Conservation (phyloP, 768 basidiomycete species). For the Mrakia gelida region DNA sequence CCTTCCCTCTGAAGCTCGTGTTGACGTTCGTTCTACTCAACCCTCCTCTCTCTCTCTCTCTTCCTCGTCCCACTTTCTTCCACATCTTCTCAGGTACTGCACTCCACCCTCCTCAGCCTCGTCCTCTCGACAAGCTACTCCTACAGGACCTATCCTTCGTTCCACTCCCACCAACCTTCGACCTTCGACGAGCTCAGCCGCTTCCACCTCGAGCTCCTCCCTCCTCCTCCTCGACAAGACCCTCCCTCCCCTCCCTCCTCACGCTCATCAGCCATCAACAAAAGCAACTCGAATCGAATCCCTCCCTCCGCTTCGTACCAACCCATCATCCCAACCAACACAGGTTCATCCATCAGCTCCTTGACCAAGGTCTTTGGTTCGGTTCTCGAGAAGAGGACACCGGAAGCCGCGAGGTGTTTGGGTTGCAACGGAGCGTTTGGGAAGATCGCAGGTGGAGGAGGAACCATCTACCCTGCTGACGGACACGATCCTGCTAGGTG, state of each 20-base stretch:
- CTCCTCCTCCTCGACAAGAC: background rate
- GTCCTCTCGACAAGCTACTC: conserved; percentile 2
- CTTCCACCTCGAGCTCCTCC: background rate
- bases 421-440: conserved; percentile 16
- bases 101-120: conserved; percentile 10
- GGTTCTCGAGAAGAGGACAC: background rate
- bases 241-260: conserved; percentile 8
- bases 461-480: background rate
- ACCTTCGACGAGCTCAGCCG: background rate
- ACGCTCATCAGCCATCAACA: background rate
- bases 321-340: background rate
- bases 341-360: conserved; percentile 6
- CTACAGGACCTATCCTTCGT: background rate
- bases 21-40: background rate
- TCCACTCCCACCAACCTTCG: background rate
- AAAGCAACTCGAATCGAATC: background rate
- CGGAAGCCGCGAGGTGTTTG: background rate
- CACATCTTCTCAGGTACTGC: conserved; percentile 10
- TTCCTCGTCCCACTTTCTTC: background rate
- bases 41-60: background rate
- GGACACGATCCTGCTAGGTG: conserved; percentile 14
- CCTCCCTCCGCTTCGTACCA: background rate
- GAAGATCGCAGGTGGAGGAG: background rate
- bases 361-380: conserved; percentile 16
- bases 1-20: background rate